A percentile compares a stretch with the other conserved stretches of the same genome.
Evolutionary conservation across 768 basidiomycete genomes (phyloP).

Genomic region (Hygrophoropsis aurantiaca): DNA sequence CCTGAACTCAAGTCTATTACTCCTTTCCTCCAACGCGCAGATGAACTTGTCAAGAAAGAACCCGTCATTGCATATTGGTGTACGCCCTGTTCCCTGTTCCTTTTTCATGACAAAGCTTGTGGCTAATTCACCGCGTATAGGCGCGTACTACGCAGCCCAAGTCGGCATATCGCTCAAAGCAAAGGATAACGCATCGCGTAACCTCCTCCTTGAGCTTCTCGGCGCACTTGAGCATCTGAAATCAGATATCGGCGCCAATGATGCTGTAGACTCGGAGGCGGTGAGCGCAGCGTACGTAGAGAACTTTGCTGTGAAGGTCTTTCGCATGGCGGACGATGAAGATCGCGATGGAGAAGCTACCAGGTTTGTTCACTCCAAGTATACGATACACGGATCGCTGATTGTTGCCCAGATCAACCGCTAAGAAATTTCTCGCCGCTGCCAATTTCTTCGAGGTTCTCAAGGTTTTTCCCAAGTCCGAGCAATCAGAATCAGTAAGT

Average conservation of each 20-base stretch:
- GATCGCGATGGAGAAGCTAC: slow-evolving; percentile 78
- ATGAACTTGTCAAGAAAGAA: slow-evolving; percentile 81
- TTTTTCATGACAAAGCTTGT: slow-evolving; percentile 6
- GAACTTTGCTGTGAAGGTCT: slow-evolving; percentile 93
- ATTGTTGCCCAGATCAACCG: slow-evolving; percentile 62
- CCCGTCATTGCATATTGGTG: slow-evolving; percentile 96
- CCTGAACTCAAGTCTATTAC: slow-evolving; percentile 63
- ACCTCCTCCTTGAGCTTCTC: slow-evolving; percentile 72
- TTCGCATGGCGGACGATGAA: slow-evolving; percentile 85
- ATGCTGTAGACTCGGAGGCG: slow-evolving; percentile 79
- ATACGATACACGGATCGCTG: slow-evolving; percentile 3
- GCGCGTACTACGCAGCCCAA: slow-evolving; percentile 90
- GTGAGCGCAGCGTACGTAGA: slow-evolving; percentile 89
- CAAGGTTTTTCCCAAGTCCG: slow-evolving; percentile 64
- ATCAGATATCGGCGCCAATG: slow-evolving; percentile 65
- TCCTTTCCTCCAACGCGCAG: slow-evolving; percentile 86
- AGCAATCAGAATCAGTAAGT: slow-evolving; percentile 58
- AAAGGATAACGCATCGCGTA: slow-evolving; percentile 61
- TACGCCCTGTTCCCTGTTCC: slow-evolving; percentile 38
- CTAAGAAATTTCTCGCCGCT: slow-evolving; percentile 93
- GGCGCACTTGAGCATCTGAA: slow-evolving; percentile 82
- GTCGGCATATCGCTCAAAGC: slow-evolving; percentile 75
- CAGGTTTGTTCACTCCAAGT: slow-evolving; percentile 46
- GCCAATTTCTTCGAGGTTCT: slow-evolving; percentile 93
- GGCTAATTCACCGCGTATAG: slow-evolving; percentile 37